Base-by-base conservation (phyloP, 2,329 filamentous ascomycete species). In the Aspergillus chevalieri region DNA sequence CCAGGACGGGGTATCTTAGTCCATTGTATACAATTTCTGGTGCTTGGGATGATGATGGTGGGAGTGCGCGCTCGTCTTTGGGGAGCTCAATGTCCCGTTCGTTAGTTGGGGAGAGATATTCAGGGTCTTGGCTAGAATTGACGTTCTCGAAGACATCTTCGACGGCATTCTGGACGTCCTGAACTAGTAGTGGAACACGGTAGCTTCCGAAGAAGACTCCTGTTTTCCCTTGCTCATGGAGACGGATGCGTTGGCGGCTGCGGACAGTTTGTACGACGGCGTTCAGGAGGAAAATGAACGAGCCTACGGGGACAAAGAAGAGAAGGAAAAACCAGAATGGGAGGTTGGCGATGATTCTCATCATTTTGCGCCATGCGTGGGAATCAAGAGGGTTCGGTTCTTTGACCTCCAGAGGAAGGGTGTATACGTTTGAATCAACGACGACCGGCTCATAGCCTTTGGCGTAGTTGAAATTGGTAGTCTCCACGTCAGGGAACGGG, bases 61-160 rank as follows among this genome's bases (percentile, higher is more conserved):
- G n/a, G 6, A 44, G 12, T 6, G 1, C 4, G 15, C n/a, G 9
- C n/a, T 59, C 55, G 8, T 51, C 46, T 14, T 59, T 57, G 21
- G 51, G 26, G 12, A 30, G 9, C 12, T 30, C 26, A 30, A 12
- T 10, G 26, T 48, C 30, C 50, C 51, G 46, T 81, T 78, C 6
- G 73, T 77, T 0, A 76, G 77, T 14, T 4, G 75, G 70, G 2
- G 78, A 78, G 1, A 94, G 77, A 59, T 88, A 94, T 44, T 88
- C 84, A 52, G 89, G 82, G 46, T 77, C 74, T 59, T 89, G 85
- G 2, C 80, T 75, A 54, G 77, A 81, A 63, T 86, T 88, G 44
- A 89, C 75, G 36, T 82, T 81, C 66, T 89, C 88, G 60, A 89
- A 89, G 2, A 84, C 83, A 45, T 85, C 82, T 62, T 95, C 89